These are phyloP conservation scores for Crithidia bombi DNA, from an alignment of 208 protist genomes.

Conservation along the genomic window DNA sequence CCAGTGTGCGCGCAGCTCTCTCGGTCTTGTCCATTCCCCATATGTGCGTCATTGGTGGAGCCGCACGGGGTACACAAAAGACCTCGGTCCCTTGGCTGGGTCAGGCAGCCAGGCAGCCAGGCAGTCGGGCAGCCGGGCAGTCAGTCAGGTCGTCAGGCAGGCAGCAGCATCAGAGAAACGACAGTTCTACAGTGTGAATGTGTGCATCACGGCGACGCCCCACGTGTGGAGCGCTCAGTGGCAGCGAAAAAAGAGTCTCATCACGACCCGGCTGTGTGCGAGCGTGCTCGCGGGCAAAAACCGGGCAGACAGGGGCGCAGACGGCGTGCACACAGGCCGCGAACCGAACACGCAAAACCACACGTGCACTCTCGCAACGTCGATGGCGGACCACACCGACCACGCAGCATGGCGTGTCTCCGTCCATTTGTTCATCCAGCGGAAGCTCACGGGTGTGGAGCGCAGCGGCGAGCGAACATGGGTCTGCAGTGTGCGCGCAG, in stretches of 20 bases:
- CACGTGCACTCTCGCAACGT: no score
- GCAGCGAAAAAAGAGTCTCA: background rate
- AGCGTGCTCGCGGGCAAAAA: no score
- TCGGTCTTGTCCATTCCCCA: slow-evolving; percentile 10
- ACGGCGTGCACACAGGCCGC: no score
- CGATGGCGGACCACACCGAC: no score
- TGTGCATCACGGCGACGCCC: background rate
- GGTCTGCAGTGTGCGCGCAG: slow-evolving; percentile 7
- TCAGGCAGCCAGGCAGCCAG: background rate
- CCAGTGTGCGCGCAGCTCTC: no score
- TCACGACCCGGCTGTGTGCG: background rate
- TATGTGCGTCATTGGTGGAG: slow-evolving; percentile 17
- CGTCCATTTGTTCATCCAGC: slow-evolving; percentile 1
- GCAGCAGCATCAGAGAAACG: slow-evolving; percentile 21
- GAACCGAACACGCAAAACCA: no score
- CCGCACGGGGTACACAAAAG: slow-evolving; percentile 8
- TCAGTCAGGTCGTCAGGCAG: background rate
- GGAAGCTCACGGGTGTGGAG: slow-evolving; percentile 13
- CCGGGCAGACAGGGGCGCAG: no score
- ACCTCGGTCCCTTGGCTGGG: no score
- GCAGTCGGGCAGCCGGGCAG: background rate
- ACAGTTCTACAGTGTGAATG: slow-evolving; percentile 32
- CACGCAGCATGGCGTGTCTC: background rate
- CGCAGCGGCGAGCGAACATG: slow-evolving; percentile 23
- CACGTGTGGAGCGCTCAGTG: slow-evolving; percentile 1